These are phyloP conservation scores for Cardamine chenopodiifolia DNA, from an alignment of 345 rosid genomes.

Conservation along the genomic window DNA sequence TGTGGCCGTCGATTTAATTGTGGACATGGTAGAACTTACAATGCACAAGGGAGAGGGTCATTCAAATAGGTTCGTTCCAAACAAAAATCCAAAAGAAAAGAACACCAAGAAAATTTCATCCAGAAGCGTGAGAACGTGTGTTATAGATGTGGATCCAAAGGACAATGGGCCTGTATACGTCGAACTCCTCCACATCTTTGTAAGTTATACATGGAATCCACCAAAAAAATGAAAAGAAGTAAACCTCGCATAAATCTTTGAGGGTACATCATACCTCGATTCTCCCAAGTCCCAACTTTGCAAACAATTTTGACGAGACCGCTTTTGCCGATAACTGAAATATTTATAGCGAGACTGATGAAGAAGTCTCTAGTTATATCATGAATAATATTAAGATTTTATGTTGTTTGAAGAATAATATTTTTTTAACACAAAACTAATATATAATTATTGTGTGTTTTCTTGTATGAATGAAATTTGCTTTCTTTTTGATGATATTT, in stretches of 20 bases:
- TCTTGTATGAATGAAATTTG: too few species aligned
- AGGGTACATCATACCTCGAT: not conserved
- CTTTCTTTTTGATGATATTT: too few species aligned
- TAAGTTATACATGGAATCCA: not conserved
- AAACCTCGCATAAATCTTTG: not conserved
- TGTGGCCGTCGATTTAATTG: not conserved
- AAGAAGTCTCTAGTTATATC: too few species aligned
- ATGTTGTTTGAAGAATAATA: too few species aligned
- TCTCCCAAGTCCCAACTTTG: not conserved
- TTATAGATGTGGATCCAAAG: not conserved
- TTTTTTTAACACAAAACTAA: too few species aligned
- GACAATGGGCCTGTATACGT: not conserved
- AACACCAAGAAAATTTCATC: not conserved
- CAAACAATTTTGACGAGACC: not conserved
- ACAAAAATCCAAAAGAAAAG: not conserved
- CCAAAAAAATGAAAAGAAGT: not conserved
- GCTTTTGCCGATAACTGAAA: not conserved
- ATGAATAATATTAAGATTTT: too few species aligned
- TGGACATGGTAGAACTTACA: not conserved
- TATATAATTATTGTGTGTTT: too few species aligned
- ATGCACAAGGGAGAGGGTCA: not conserved
- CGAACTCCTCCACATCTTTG: not conserved
- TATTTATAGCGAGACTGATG: too few species aligned
- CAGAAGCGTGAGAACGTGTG: not conserved
- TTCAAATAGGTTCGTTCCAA: not conserved